phyloP scores from a whole-genome alignment of 345 rosid genomes.

The Abelmoschus esculentus region DNA sequence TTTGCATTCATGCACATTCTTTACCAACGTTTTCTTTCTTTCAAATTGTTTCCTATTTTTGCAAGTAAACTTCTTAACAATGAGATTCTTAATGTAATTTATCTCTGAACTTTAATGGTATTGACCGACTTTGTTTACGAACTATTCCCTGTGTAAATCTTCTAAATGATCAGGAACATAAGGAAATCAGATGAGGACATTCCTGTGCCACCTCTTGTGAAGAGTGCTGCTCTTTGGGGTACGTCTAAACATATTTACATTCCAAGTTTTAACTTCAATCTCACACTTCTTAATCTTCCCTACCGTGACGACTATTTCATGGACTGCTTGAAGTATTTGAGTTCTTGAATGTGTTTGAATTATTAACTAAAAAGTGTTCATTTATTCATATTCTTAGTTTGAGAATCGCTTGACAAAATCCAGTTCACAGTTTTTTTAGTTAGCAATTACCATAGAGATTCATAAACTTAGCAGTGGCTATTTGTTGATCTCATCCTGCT shows the following conservation, averaged over 20 bases:
- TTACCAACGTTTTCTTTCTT: no score
- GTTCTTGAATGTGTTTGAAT: neutral
- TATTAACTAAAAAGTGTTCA: no score
- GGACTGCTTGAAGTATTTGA: neutral
- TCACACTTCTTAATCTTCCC: neutral
- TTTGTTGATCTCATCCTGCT: neutral
- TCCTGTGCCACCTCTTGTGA: constrained; percentile 16
- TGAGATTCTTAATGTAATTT: neutral
- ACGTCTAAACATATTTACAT: no score
- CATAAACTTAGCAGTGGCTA: neutral
- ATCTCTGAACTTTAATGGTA: neutral
- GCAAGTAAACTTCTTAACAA: no score
- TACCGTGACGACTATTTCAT: neutral
- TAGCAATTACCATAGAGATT: neutral
- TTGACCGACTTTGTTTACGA: neutral
- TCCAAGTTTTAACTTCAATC: neutral
- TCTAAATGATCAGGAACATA: constrained; percentile 47
- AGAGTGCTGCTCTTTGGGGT: no score
- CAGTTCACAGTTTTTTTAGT: neutral
- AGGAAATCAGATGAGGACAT: constrained; percentile 58
- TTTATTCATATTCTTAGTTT: neutral
- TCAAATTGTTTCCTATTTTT: neutral
- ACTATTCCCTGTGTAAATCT: neutral
- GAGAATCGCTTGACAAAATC: neutral
- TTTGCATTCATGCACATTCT: neutral